Evolutionary conservation across 345 rosid genomes (phyloP), one percentile per base, ranked within the genome.

Genomic region (Pistacia vera): DNA sequence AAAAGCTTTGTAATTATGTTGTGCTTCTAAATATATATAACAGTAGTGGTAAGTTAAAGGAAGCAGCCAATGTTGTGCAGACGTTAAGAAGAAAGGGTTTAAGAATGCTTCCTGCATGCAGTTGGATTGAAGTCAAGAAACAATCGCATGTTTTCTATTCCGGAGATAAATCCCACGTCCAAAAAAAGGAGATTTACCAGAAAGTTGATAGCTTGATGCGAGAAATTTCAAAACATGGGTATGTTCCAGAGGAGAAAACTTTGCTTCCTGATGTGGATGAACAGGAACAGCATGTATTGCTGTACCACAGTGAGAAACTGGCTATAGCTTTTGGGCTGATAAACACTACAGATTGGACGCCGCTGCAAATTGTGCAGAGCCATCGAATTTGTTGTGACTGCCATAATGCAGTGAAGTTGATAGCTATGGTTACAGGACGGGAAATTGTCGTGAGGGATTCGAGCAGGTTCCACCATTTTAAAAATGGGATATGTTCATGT

Each of bases 311-410:
- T 11, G 97, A 95, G 86, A 95, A 93, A 83, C 78, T 95, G 66
- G 95, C 98, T 2, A 77, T 91, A 72, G 98, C 97, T n/a, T 91
- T 93, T 30, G 94, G 95, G 57, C 61, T 95, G 63, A 81, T 91
- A 69, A 90, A 82, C 60, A 85, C 95, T 1, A 70, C 77, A 8
- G 83, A 81, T 61, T 85, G 94, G 90, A 80, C 65, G 6, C 77
- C 91, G 0, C 75, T 95, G 89, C 97, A 90, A 79, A 81, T 93
- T 33, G 88, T 91, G 73, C 98, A 95, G 86, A 85, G 88, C 69
- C 98, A 95, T 81, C 83, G 98, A 60, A 88, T 93, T 33, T 95
- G 97, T 68, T 80, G 79, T 17, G 93, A 90, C 74, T 95, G 97
- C 73, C 98, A 95, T 76, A 80, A 75, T 11, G 94, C 92, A n/a